Conservation (phyloP, 345 rosid genomes). For the Atalantia buxifolia region DNA sequence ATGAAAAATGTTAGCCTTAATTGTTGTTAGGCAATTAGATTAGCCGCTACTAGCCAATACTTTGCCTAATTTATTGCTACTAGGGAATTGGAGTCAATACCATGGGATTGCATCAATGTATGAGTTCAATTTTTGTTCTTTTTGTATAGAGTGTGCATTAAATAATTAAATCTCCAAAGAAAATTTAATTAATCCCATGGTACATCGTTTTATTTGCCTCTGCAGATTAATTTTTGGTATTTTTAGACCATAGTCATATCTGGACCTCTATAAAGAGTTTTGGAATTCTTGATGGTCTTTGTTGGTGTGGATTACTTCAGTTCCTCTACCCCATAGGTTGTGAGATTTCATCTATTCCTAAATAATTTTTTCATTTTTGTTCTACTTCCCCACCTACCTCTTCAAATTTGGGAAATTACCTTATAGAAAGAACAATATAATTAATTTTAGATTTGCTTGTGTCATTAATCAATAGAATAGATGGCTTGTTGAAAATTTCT, state of each 20-base stretch:
- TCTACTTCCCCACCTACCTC: background rate
- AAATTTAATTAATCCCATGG: background rate
- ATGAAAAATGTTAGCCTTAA: background rate
- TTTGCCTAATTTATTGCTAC: background rate
- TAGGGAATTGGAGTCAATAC: background rate
- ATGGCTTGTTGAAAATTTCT: background rate
- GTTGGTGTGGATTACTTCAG: background rate
- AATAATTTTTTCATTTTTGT: background rate
- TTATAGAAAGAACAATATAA: background rate
- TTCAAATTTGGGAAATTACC: background rate
- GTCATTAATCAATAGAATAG: background rate
- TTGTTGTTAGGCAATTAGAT: background rate
- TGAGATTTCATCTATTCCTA: background rate
- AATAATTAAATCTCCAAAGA: no score
- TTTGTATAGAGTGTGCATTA: background rate
- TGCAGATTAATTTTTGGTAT: background rate
- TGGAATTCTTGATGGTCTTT: background rate
- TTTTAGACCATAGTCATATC: background rate
- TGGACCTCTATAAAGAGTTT: background rate
- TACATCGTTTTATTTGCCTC: background rate
- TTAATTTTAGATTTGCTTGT: background rate
- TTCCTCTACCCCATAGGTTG: background rate
- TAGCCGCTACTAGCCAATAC: background rate
- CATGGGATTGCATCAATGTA: background rate
- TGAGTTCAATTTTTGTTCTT: background rate